A percentile compares a stretch with the other conserved stretches of the same genome.
These are phyloP conservation scores for Arbutus unedo DNA, from an alignment of 148 eudicot genomes.

Conservation along the genomic window DNA sequence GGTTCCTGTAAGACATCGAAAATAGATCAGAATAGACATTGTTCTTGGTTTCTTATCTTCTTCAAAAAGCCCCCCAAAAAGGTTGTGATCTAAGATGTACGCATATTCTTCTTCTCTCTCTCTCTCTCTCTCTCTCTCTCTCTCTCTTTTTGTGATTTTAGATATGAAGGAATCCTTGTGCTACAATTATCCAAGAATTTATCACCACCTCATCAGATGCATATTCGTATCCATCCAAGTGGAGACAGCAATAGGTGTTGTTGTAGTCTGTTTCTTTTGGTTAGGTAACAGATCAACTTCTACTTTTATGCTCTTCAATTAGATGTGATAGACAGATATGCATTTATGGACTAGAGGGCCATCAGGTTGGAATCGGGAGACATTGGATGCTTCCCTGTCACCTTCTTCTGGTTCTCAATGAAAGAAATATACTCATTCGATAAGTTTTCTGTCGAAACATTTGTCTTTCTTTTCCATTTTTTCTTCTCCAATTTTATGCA, in stretches of 20 bases:
- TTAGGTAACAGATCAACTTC: not conserved
- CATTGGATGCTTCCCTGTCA: not conserved
- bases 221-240: not conserved
- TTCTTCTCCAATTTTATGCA: too few species aligned
- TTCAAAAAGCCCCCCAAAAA: not conserved
- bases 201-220: not conserved
- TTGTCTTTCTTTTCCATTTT: too few species aligned
- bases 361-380: not conserved
- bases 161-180: slow-evolving; percentile 12
- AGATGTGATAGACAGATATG: too few species aligned
- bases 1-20: too few species aligned
- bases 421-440: too few species aligned
- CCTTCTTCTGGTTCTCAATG: not conserved
- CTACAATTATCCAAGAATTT: not conserved
- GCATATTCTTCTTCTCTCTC: too few species aligned
- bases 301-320: too few species aligned
- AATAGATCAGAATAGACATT: not conserved
- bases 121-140: too few species aligned
- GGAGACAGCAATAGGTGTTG: not conserved
- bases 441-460: too few species aligned
- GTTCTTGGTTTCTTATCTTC: too few species aligned
- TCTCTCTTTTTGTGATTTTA: not conserved
- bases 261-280: slow-evolving; percentile 1
- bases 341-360: not conserved
- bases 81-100: not conserved